Evolutionary conservation across 805 yeast genomes (phyloP), one percentile per base, ranked within the genome.

Genomic region (Henningerozyma blattae): DNA sequence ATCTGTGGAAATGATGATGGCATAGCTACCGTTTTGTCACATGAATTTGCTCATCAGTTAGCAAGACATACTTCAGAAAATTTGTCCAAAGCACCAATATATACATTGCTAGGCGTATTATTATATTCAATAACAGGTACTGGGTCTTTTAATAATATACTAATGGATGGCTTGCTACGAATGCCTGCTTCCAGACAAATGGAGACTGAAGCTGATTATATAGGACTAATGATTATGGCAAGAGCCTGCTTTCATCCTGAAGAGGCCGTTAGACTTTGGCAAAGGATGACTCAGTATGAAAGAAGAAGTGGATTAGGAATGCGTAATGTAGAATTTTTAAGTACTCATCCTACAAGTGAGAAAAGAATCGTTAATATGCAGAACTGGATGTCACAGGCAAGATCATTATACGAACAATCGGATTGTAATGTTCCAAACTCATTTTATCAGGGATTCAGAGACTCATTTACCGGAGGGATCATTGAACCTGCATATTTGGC

Each of bases 191-290:
- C 94, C 1, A 66, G 99, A 47, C 84, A 74, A 38, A 85, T 85
- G 95, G 99, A 91, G 57, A 70, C 85, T 1, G 98, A 91, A 55
- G 97, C 98, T 0, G 98, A 91, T 57, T 77, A 78, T 47, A 87
- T 91, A 20, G 99, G 99, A 0, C 62, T 91, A 39, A 79, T 85
- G 75, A 65, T 89, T 44, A 83, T 89, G 95, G 73, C 95, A 2
- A 64, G 75, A 38, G 94, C 94, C 31, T 91, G 99, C 53, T 91
- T 68, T 55, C 62, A 87, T 42, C 86, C 95, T 5, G 59, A 60
- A 14, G 84, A 77, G 44, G 80, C 95, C 0, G 72, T 79, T 1
- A 61, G 59, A 9, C 68, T 91, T 37, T 91, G 99, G 99, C 56
- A 67, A 34, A 67, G 95, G 36, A 87, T 89, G 95, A 56, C 71